Evolutionary conservation across 192 early-diverging fungal genomes (phyloP), one percentile per base, ranked within the genome.

Genomic region (Coemansia sp.): DNA sequence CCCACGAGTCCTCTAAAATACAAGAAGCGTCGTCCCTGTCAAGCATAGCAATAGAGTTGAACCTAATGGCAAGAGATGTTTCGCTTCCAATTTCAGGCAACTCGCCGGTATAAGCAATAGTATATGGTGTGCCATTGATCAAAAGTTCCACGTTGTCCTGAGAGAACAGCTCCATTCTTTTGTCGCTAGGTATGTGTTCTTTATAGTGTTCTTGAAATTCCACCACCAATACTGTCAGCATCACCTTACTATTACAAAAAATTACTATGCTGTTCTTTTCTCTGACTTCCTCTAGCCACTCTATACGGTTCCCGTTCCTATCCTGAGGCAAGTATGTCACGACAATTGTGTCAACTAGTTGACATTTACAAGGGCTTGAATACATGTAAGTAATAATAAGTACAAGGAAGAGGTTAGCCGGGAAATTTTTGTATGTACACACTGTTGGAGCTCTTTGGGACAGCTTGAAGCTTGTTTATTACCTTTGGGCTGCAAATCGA

Each of bases 241-340:
- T 9, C 27, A 11, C 20, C 11, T 1, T 22, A 4, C 8, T 24
- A 27, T 24, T 12, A 24, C 52, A 12, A 11, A 27, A 24, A 6
- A 12, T 7, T 24, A 12, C n/a, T 27, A 27, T 54, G 20, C 52
- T 54, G 20, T 27, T 7, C 52, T 27, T 24, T 54, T 54, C 52
- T 3, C 1, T 29, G 52, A 27, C 52, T 3, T 54, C 52, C 24
- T 54, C 52, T 8, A 54, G 11, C 52, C 52, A 20, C 11, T 1
- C 7, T 54, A 54, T 54, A 10, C 24, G n/a, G 0, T 54, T 22
- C 0, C 52, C 52, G 1, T 24, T 54, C 11, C 5, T 54, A 24
- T 54, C 52, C 52, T 20, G 47, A 51, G 47, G n/a, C 47, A 51
- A 51, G 7, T 51, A 51, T 51, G 47, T 20, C 47, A 51, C 47